Evolutionary conservation across 2,329 filamentous ascomycete genomes (phyloP).

Genomic region (Verticillium zaregamsianum): DNA sequence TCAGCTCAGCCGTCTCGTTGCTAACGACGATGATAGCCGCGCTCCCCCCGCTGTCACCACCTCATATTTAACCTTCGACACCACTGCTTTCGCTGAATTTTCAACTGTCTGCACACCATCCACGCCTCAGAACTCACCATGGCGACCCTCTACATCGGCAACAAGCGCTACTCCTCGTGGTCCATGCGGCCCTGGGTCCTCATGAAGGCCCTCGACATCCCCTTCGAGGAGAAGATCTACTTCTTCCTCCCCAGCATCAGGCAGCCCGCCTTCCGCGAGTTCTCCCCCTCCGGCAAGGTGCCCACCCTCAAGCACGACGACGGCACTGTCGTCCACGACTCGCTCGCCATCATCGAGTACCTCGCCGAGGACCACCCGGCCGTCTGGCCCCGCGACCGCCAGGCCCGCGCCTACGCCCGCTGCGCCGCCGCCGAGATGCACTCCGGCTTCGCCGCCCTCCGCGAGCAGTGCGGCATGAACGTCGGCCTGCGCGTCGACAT

Average conservation of each 20-base stretch:
- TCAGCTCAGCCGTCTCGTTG: neutral
- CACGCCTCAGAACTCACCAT: neutral
- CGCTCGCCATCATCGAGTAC: slow-evolving; percentile 43
- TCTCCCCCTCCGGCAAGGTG: slow-evolving; percentile 37
- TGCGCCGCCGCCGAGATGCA: slow-evolving; percentile 43
- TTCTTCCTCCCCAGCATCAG: slow-evolving; percentile 23
- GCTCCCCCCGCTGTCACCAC: neutral
- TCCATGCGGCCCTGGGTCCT: slow-evolving; percentile 42
- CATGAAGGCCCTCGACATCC: slow-evolving; percentile 35
- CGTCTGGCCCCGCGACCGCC: slow-evolving; percentile 36
- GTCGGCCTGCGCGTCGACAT: slow-evolving; percentile 32
- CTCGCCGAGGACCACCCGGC: slow-evolving; percentile 36
- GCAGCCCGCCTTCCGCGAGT: slow-evolving; percentile 29
- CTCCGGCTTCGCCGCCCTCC: slow-evolving; percentile 34
- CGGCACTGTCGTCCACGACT: slow-evolving; percentile 34
- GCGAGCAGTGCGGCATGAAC: slow-evolving; percentile 38
- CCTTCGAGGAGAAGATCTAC: slow-evolving; percentile 35
- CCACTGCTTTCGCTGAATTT: neutral
- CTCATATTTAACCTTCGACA: neutral
- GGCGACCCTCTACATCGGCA: slow-evolving; percentile 33
- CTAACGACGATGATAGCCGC: neutral
- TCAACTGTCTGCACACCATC: neutral
- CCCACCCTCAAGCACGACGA: slow-evolving; percentile 31
- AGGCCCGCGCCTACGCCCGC: slow-evolving; percentile 37
- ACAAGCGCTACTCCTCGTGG: slow-evolving; percentile 43